These are phyloP conservation scores for Calonectria pseudoturangicola DNA, from an alignment of 2,329 filamentous ascomycete species.

Conservation along the genomic window DNA sequence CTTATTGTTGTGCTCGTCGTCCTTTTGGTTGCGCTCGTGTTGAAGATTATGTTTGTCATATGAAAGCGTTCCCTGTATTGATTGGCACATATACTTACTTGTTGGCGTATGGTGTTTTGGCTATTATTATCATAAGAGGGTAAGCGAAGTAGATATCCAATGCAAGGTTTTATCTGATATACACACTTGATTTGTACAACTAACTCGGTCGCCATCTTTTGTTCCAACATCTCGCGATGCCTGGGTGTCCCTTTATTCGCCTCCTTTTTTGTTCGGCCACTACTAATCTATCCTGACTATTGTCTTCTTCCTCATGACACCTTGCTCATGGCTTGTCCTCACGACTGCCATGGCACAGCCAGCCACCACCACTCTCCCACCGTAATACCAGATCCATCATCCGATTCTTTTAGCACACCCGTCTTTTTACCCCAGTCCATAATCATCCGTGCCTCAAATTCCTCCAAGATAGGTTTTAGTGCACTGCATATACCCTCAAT, in stretches of 20 bases:
- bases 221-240: conserved; percentile 26
- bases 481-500: conserved; percentile 71
- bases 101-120: conserved; percentile 24
- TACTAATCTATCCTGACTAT: conserved; percentile 8
- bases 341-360: conserved; percentile 63
- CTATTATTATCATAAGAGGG: conserved; percentile 24
- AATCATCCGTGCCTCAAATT: conserved; percentile 77
- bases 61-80: conserved; percentile 42
- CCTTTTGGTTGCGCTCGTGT: conserved; percentile 81
- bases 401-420: conserved; percentile 69
- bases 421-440: conserved; percentile 74
- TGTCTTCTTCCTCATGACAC: conserved; percentile 30
- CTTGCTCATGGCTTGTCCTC: conserved; percentile 34
- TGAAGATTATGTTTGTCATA: conserved; percentile 69
- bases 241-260: conserved; percentile 21
- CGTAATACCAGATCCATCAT: conserved; percentile 63
- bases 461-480: conserved; percentile 75
- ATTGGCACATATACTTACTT: conserved; percentile 9
- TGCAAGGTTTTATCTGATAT: conserved; percentile 34
- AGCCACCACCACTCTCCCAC: conserved; percentile 82
- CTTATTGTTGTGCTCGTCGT: conserved; percentile 84
- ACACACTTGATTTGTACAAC: neutral
- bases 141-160: conserved; percentile 52
- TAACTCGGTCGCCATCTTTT: neutral
- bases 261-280: too few relatives aligned